These are phyloP conservation scores for Acrocalymma vagum DNA, from an alignment of 2,329 filamentous ascomycete species.

Conservation along the genomic window DNA sequence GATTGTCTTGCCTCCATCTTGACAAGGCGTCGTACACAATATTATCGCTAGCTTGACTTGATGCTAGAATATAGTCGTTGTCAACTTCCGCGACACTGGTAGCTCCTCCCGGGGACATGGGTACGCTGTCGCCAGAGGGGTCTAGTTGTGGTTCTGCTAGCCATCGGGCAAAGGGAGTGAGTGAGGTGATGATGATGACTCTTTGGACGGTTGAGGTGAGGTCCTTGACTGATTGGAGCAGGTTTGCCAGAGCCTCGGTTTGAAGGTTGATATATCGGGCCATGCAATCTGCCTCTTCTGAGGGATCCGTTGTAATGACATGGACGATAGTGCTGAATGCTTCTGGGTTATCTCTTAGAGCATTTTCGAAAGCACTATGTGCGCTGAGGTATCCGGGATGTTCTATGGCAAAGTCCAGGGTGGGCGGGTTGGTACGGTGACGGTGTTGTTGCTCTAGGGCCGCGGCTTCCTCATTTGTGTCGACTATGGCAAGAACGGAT, in stretches of 20 bases:
- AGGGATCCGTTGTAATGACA: conserved; percentile 24
- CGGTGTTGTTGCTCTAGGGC: conserved; percentile 25
- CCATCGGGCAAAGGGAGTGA: conserved; percentile 36
- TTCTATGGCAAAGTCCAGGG: conserved; percentile 31
- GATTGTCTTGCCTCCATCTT: conserved; percentile 26
- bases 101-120: conserved; percentile 1
- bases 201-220: conserved; percentile 23
- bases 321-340: conserved; percentile 38
- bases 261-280: conserved; percentile 33
- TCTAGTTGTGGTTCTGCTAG: conserved; percentile 24
- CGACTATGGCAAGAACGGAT: conserved; percentile 34
- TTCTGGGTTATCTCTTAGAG: conserved; percentile 20
- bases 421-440: conserved; percentile 7
- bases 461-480: conserved; percentile 25
- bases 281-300: conserved; percentile 35
- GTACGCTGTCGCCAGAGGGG: conserved; percentile 9
- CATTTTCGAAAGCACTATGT: conserved; percentile 27
- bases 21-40: conserved; percentile 30
- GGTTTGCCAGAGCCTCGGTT: conserved; percentile 25
- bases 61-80: conserved; percentile 32
- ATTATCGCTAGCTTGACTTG: conserved; percentile 35
- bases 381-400: conserved; percentile 16
- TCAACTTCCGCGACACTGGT: conserved; percentile 22
- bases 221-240: conserved; percentile 27
- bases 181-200: conserved; percentile 33